phyloP scores from a whole-genome alignment of 768 basidiomycete species.

The Termitomyces sp. region DNA sequence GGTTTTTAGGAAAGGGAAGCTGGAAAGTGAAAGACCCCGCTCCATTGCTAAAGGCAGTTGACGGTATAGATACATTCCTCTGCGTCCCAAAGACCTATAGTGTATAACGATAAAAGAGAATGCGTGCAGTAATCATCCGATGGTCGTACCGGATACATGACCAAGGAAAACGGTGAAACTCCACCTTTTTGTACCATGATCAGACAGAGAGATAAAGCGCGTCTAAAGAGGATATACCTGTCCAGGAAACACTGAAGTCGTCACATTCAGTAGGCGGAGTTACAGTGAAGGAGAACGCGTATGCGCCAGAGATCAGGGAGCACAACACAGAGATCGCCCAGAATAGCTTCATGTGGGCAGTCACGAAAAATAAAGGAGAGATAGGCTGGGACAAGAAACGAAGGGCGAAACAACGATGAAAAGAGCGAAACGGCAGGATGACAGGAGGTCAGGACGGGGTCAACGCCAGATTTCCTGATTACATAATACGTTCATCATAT shows the following conservation, averaged over 20 bases:
- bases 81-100: constrained; percentile 49
- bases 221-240: constrained; percentile 34
- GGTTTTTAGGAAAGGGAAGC: constrained; percentile 33
- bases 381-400: constrained; percentile 14
- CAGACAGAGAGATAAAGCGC: constrained; percentile 3
- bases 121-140: neutral
- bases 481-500: constrained; percentile 12
- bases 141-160: constrained; percentile 44
- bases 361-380: constrained; percentile 15
- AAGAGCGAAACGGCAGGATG: neutral
- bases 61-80: constrained; percentile 49
- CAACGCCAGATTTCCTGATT: constrained; percentile 5
- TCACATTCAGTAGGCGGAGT: constrained; percentile 54
- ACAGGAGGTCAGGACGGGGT: neutral
- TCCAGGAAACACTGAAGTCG: constrained; percentile 55
- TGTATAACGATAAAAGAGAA: constrained; percentile 6
- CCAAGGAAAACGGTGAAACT: constrained; percentile 43
- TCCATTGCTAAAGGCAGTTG: constrained; percentile 46
- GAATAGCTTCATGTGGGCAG: neutral
- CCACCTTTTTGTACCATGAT: constrained; percentile 40
- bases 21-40: constrained; percentile 46
- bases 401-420: constrained; percentile 5
- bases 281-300: constrained; percentile 43
- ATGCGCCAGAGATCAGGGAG: constrained; percentile 16
- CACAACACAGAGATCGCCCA: constrained; percentile 21